A percentile compares a stretch with the other conserved stretches of the same genome.
These are phyloP conservation scores for Calonectria leucothoes DNA, from an alignment of 2,329 filamentous ascomycete species.

Conservation along the genomic window DNA sequence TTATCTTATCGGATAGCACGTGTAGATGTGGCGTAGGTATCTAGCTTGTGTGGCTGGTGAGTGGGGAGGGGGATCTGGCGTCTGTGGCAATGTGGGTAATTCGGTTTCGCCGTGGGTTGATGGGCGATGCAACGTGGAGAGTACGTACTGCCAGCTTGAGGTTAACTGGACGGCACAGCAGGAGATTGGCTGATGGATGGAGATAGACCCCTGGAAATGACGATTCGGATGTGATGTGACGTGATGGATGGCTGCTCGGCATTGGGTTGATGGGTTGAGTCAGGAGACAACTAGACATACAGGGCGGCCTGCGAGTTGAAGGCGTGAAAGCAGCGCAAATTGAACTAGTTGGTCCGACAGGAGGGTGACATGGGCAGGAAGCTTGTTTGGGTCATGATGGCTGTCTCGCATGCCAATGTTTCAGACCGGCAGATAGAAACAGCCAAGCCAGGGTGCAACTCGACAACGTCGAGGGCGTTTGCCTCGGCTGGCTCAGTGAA, in stretches of 20 bases:
- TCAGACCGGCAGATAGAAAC: slow-evolving; percentile 8
- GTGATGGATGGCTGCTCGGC: slow-evolving; percentile 4
- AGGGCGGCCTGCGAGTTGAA: not conserved
- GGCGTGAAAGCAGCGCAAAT: not conserved
- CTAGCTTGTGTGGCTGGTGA: slow-evolving; percentile 15
- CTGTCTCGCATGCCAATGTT: not conserved
- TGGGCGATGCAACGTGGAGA: not conserved
- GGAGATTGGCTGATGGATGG: not conserved
- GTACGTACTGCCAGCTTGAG: not conserved
- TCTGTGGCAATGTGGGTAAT: not conserved
- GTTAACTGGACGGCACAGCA: not conserved
- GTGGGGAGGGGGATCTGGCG: not conserved
- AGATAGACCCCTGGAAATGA: not conserved
- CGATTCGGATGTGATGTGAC: not conserved
- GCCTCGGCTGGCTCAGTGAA: slow-evolving; percentile 5
- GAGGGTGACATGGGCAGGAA: not conserved
- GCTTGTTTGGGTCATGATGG: not conserved
- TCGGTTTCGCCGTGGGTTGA: not conserved
- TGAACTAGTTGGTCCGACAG: not conserved
- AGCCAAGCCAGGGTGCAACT: not conserved
- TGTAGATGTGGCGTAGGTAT: slow-evolving; percentile 35
- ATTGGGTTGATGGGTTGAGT: not conserved
- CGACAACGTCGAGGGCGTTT: not conserved
- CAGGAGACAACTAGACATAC: not conserved
- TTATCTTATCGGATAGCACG: slow-evolving; percentile 48